Conservation (phyloP, 2,329 filamentous ascomycete species). For the Lizonia empirigonia region DNA sequence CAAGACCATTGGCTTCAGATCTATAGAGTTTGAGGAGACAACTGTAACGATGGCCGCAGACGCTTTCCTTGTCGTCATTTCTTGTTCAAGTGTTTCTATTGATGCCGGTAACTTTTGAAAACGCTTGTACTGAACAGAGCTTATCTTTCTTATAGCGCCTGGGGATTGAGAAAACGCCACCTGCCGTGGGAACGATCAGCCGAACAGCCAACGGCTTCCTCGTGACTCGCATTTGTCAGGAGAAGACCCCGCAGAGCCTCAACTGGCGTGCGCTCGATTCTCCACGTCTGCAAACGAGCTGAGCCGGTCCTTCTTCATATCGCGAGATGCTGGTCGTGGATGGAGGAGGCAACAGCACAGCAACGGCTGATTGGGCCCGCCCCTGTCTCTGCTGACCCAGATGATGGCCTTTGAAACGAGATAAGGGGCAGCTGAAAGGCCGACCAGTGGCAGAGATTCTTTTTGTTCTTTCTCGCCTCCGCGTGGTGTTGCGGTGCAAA, state of each 20-base stretch:
- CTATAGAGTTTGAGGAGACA: no score
- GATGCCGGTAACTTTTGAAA: no score
- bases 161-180: background rate
- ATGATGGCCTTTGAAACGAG: slow-evolving; percentile 25
- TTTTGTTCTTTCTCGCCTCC: slow-evolving; percentile 18
- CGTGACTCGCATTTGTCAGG: background rate
- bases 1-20: no score
- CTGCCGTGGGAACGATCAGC: background rate
- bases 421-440: slow-evolving; percentile 36
- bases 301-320: slow-evolving; percentile 16
- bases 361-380: slow-evolving; percentile 31
- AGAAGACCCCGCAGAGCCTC: slow-evolving; percentile 5
- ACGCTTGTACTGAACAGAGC: no score
- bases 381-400: slow-evolving; percentile 13
- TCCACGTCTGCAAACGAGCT: slow-evolving; percentile 13
- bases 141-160: no score
- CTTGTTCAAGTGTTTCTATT: no score
- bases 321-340: slow-evolving; percentile 25
- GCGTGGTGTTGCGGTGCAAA: slow-evolving; percentile 23
- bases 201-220: background rate
- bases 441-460: slow-evolving; percentile 30
- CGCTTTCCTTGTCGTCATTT: no score
- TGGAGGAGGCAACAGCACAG: slow-evolving; percentile 25
- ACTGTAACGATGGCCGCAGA: no score
- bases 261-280: background rate